Base-by-base conservation (phyloP, 176 grass and related monocot species). In the Bonia amplexicaulis region DNA sequence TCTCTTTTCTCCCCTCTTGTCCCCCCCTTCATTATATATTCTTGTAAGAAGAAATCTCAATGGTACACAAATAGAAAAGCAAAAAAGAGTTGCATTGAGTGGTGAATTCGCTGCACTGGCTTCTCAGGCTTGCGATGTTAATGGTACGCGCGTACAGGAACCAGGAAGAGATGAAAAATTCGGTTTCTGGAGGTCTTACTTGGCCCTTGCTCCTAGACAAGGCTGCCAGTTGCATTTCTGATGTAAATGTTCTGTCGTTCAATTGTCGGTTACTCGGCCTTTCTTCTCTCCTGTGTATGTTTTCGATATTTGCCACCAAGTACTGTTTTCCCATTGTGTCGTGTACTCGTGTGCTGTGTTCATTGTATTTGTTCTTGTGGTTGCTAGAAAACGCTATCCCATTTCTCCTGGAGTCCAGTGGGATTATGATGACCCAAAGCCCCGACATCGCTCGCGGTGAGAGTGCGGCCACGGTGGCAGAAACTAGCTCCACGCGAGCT, bases 41-140 rank as follows among this genome's bases (percentile, higher is more conserved):
- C 67, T 91, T 93, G 94, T 96, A 93, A 91, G 91, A 88, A 81
- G 71, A 89, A 90, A 93, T 70, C 84, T 91, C 89, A 83, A 77
- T 87, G 78, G 65, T 85, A 87, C 76, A 92, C 41, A 69, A 33
- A 88, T 77, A 87, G 77, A 88, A 84, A 89, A 89, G 71, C 44
- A 71, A 75, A 90, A 87, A 71, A 93, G 48, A 87, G 72, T 87
- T 91, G 52, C 74, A 53, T 79, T 62, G 84, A 53, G 42, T 45
- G 54, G 12, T 69, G 61, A 54, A 75, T 87, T 90, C 68, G 2
- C 80, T 87, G 48, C 49, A 60, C 40, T 74, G 75, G 67, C 71
- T 79, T 84, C 22, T 33, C 75, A 75, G 61, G 49, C 29, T 59
- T 66, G 88, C 64, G 15, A 53, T 85, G 53, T 69, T 75, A 33